Evolutionary conservation across 257 asterid species (phyloP), one percentile per base, ranked within the genome.

Genomic region (Ballota nigra): DNA sequence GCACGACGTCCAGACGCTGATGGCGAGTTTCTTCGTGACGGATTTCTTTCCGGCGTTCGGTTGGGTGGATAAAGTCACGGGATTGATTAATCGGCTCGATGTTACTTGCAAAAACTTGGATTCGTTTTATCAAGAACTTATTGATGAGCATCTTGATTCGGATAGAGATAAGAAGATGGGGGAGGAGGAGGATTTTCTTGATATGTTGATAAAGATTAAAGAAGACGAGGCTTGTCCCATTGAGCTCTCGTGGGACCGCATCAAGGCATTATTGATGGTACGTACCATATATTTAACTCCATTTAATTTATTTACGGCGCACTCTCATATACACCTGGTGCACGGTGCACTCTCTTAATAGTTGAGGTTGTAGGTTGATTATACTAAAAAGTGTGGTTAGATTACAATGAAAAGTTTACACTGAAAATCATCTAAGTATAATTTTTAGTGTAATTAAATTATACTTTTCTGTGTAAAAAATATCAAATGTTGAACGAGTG

Each of bases 241-340:
- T 38, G 63, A 72, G 6, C 61, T 77, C 34, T 19, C 8, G 0
- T 77, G 75, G 81, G 62, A 77, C 26, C 47, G 26, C 18, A 69
- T 77, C 45, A 72, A 77, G 31, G 70, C 78, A 16, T 0, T 66
- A 6, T 28, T 77, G 11, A 59, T 34, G 81, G 81, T 77, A 77
- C 4, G 2, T 1, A 16, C 11, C n/a, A 41, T 29, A 3, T n/a
- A 49, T 49, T 49, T 49, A 45, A 45, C 16, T 45, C 15, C 6
- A 3, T n/a, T n/a, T n/a, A n/a, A n/a, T n/a, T n/a, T n/a, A n/a
- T n/a, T n/a, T n/a, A n/a, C n/a, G n/a, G n/a, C n/a, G n/a, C n/a
- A n/a, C n/a, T n/a, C n/a, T n/a, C n/a, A n/a, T n/a, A n/a, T n/a
- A n/a, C n/a, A n/a, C n/a, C n/a, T n/a, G n/a, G n/a, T n/a, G n/a